phyloP scores from a whole-genome alignment of 2,329 filamentous ascomycete species.

The Scedosporium boydii region DNA sequence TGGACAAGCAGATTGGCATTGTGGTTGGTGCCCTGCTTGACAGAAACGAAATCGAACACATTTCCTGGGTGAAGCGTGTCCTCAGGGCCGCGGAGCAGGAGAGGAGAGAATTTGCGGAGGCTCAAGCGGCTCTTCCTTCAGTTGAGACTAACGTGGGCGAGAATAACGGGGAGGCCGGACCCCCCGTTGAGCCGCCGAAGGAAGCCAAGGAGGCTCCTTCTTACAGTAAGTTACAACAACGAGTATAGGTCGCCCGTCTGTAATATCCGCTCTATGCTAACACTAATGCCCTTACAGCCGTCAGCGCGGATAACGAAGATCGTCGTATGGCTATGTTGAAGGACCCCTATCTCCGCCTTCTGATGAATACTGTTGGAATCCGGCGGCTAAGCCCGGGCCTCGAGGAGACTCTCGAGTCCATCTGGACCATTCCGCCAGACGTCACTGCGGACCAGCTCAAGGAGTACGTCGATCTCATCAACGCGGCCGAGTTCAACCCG shows the following conservation, averaged over 20 bases:
- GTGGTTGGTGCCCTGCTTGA: slow-evolving; percentile 72
- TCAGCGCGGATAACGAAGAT: slow-evolving; percentile 56
- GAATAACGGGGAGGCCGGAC: background rate
- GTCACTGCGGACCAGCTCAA: slow-evolving; percentile 56
- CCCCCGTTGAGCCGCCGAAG: background rate
- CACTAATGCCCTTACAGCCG: slow-evolving; percentile 27
- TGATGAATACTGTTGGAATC: slow-evolving; percentile 70
- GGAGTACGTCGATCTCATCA: slow-evolving; percentile 62
- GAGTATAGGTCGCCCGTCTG: background rate
- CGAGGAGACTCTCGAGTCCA: slow-evolving; percentile 65
- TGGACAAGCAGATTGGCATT: slow-evolving; percentile 65
- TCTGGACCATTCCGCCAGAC: slow-evolving; percentile 66
- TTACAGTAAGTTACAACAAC: slow-evolving; percentile 20
- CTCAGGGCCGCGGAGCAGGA: slow-evolving; percentile 61
- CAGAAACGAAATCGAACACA: slow-evolving; percentile 62
- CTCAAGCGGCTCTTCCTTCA: slow-evolving; percentile 49
- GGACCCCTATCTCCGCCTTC: slow-evolving; percentile 75
- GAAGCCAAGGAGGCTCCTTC: slow-evolving; percentile 19
- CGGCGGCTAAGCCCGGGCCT: slow-evolving; percentile 41
- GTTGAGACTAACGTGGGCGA: slow-evolving; percentile 1
- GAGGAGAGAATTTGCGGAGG: slow-evolving; percentile 67
- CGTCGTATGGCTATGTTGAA: slow-evolving; percentile 73
- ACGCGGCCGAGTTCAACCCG: slow-evolving; percentile 68
- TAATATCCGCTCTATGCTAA: slow-evolving; percentile 16
- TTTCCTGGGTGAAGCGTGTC: slow-evolving; percentile 74